Conservation (phyloP, 2,329 filamentous ascomycete genomes). For the Aspergillus jensenii region DNA sequence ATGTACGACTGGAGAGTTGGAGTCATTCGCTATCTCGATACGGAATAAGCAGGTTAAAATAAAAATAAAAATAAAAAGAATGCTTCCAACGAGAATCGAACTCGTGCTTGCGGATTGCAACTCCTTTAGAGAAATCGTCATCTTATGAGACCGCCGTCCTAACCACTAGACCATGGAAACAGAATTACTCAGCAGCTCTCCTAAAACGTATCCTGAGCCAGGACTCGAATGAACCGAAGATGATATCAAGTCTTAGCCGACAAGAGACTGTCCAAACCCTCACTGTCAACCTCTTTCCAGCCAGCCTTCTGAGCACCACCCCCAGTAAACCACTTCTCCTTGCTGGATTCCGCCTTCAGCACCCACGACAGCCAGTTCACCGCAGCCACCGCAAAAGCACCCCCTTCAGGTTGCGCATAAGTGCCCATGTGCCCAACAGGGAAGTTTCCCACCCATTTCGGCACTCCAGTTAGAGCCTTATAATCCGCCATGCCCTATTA, state of each 20-base stretch:
- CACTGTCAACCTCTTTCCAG: neutral
- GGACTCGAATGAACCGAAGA: too few relatives aligned
- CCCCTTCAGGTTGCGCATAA: constrained; percentile 4
- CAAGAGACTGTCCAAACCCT: neutral
- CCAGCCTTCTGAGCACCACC: constrained; percentile 2
- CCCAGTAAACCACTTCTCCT: neutral
- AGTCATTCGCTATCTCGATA: too few relatives aligned
- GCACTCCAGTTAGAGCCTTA: neutral
- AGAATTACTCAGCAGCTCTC: too few relatives aligned
- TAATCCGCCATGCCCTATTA: constrained; percentile 9
- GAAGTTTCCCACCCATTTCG: constrained; percentile 13
- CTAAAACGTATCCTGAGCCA: too few relatives aligned
- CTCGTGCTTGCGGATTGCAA: constrained; percentile 16
- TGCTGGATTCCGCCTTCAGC: neutral
- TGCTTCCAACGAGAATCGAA: constrained; percentile 17
- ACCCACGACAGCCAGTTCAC: constrained; percentile 11
- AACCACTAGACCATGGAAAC: constrained; percentile 16
- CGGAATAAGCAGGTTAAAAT: neutral
- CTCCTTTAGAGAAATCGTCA: constrained; percentile 11
- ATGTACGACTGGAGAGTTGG: too few relatives aligned
- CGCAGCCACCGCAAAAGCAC: constrained; percentile 3
- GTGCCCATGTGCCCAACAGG: constrained; percentile 10
- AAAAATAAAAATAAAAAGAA: constrained; percentile 1
- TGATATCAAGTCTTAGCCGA: too few relatives aligned
- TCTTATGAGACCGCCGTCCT: constrained; percentile 15